Base-by-base conservation (phyloP, 2,329 filamentous ascomycete species). In the Calonectria hawksworthii region DNA sequence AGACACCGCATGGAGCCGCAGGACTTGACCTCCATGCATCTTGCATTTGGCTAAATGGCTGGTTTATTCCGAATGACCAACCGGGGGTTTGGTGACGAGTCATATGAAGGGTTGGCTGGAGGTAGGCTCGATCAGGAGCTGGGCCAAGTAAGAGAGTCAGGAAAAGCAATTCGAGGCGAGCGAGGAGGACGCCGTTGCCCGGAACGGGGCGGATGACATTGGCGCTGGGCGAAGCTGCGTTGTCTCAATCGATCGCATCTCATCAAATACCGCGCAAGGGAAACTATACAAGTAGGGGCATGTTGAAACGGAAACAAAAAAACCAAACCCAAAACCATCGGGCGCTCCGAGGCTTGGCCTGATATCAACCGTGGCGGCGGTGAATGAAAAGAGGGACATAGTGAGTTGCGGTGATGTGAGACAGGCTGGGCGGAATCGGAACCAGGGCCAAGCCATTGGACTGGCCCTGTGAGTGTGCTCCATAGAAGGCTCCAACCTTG, bases 1-100 rank as follows among this genome's bases (percentile, higher is more conserved):
- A 61, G 68, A 54, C 44, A 74, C 66, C 67, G 51, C 59, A 51
- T 70, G 77, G 78, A 78, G 69, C 74, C 77, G 69, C 75, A 79
- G 66, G 41, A 38, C 23, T 44, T 26, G 28, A 56, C 73, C 41
- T 65, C 32, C 36, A 38, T 36, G 50, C 34, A 54, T 34, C 50
- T 34, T 36, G 32, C 54, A 59, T 36, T 13, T 59, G 32, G 34
- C 32, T 59, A 30, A 34, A 36, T 26, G 28, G 30, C 28, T 54
- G 28, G 51, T 28, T 26, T 32, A 21, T 32, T 9, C 28, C 51
- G 51, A 54, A 54, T 59, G 54, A 36, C 54, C 32, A 59, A n/a
- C n/a, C 7, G 54, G 54, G 11, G 21, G 21, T 26, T 59, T 59
- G 54, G 32, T 59, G 54, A 59, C 54, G 32, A 59, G 54, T 59